These are phyloP conservation scores for Selaginella moellendorffii DNA, from an alignment of 75 land plant species.

Conservation along the genomic window DNA sequence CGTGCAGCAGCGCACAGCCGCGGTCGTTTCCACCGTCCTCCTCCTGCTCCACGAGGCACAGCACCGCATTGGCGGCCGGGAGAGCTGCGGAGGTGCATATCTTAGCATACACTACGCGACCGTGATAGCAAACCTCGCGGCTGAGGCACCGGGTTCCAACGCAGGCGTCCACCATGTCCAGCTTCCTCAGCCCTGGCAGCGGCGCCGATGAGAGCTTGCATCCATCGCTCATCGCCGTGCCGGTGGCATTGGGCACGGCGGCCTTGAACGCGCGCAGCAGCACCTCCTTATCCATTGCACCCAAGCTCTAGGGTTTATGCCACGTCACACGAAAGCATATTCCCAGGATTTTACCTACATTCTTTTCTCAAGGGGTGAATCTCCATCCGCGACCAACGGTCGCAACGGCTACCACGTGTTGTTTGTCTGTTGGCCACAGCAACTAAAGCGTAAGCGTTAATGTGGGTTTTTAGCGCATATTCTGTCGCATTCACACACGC, in stretches of 20 bases:
- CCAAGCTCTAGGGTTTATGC: too few relatives aligned
- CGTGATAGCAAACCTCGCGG: background rate
- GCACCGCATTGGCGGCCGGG: background rate
- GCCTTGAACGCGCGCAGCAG: background rate
- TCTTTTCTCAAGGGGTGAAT: too few relatives aligned
- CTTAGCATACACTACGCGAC: background rate
- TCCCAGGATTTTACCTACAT: too few relatives aligned
- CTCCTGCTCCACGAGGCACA: background rate
- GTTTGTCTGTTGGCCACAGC: too few relatives aligned
- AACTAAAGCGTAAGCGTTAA: too few relatives aligned
- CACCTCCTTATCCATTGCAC: background rate
- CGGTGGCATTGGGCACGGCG: background rate
- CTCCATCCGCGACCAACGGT: background rate
- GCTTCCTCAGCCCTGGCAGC: background rate
- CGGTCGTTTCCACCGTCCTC: background rate
- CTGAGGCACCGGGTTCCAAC: background rate
- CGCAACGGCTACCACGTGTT: too few relatives aligned
- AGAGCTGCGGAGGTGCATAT: background rate
- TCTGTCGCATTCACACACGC: too few relatives aligned
- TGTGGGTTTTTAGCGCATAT: too few relatives aligned
- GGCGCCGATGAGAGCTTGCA: background rate
- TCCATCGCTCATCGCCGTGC: background rate
- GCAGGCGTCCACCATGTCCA: background rate
- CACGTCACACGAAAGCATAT: too few relatives aligned
- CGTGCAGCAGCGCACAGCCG: background rate